Conservation (phyloP, 108 stramenopile genomes). For the Mediolabrus comicus region DNA sequence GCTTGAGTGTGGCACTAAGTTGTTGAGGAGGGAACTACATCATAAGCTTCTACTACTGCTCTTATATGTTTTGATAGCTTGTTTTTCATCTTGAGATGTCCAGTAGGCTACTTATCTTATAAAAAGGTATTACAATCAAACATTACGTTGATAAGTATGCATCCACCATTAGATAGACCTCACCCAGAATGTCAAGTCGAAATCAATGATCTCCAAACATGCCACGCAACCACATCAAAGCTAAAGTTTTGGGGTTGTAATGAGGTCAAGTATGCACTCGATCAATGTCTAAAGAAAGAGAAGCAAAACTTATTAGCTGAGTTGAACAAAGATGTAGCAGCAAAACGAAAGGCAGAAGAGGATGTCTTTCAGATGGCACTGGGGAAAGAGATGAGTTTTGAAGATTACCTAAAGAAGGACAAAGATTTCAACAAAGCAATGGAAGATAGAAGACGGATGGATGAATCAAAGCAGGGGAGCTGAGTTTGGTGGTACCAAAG, state of each 20-base stretch:
- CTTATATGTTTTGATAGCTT: too few relatives aligned
- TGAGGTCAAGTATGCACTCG: conserved; percentile 68
- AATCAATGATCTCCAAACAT: conserved; percentile 72
- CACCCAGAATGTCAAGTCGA: conserved; percentile 86
- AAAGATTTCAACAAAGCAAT: conserved; percentile 60
- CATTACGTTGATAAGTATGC: conserved; percentile 51
- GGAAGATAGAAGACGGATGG: conserved; percentile 28
- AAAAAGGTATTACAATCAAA: too few relatives aligned
- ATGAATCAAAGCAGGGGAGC: neutral
- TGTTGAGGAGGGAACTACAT: too few relatives aligned
- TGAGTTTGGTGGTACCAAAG: too few relatives aligned
- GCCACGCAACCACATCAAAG: conserved; percentile 69
- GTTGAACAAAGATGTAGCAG: conserved; percentile 64
- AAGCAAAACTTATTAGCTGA: conserved; percentile 69
- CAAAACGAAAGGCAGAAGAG: conserved; percentile 55
- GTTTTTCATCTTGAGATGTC: too few relatives aligned
- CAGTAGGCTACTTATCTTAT: too few relatives aligned
- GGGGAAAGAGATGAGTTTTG: conserved; percentile 72
- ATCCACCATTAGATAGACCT: conserved; percentile 90
- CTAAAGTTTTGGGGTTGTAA: conserved; percentile 89
- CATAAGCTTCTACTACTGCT: too few relatives aligned
- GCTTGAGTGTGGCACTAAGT: too few relatives aligned
- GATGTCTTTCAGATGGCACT: conserved; percentile 62
- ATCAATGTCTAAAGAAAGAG: conserved; percentile 82
- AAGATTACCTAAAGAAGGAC: conserved; percentile 71